Percentiles rank a stretch among this genome's conserved stretches.
Conservation (phyloP, 2,329 filamentous ascomycete species). For the Cytospora piceicola region DNA sequence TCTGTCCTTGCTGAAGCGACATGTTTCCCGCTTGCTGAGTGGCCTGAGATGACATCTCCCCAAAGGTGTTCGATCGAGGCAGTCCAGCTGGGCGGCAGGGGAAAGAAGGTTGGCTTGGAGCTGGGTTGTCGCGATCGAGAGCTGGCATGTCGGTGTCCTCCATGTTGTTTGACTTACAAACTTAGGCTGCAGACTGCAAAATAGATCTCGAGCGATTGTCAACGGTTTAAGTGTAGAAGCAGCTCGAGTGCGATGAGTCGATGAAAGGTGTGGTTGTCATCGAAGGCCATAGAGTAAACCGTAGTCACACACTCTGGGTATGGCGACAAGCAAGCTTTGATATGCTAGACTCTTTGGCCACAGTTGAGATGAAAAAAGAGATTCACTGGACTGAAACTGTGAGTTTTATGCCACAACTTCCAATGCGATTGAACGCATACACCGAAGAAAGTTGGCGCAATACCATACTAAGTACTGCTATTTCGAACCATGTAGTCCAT, state of each 20-base stretch:
- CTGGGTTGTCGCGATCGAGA: not conserved
- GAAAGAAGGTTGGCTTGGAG: not conserved
- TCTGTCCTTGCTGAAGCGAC: not conserved
- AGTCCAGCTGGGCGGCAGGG: not conserved
- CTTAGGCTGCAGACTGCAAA: slow-evolving; percentile 3
- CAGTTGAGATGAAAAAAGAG: not conserved
- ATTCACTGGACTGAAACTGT: not conserved
- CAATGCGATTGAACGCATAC: not conserved
- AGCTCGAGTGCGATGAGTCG: not conserved
- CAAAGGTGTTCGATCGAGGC: not conserved
- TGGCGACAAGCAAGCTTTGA: not conserved
- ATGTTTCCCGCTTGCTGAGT: not conserved
- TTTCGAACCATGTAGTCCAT: too few species aligned
- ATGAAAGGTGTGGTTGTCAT: not conserved
- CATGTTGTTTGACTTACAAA: not conserved
- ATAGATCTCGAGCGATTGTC: not conserved
- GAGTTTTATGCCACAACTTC: not conserved
- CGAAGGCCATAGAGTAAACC: not conserved
- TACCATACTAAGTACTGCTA: not conserved
- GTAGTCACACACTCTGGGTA: not conserved
- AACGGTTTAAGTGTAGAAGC: not conserved
- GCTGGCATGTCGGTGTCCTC: not conserved
- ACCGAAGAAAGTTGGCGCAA: not conserved
- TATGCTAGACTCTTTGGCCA: not conserved
- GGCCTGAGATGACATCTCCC: not conserved